phyloP scores from a whole-genome alignment of 768 basidiomycete species.

The Pleurotus tuoliensis region DNA sequence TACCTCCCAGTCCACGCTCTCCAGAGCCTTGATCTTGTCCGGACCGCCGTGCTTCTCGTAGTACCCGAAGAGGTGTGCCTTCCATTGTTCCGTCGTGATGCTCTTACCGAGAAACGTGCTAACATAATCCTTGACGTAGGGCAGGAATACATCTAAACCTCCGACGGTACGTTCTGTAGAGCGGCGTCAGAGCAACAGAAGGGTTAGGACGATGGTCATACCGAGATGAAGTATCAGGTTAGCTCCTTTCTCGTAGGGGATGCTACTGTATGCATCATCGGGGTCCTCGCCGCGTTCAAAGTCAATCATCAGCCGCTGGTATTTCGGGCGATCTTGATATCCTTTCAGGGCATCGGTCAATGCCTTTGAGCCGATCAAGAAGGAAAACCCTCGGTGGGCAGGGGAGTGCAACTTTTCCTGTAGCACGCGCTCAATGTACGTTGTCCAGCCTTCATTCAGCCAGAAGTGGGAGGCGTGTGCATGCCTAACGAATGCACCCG shows the following conservation, averaged over 20 bases:
- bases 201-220: conserved; percentile 23
- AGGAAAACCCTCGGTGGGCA: conserved; percentile 77
- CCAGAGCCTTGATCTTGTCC: conserved; percentile 61
- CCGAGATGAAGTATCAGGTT: conserved; percentile 86
- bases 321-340: conserved; percentile 60
- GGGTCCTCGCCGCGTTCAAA: conserved; percentile 74
- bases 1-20: conserved; percentile 78
- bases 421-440: conserved; percentile 84
- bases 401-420: conserved; percentile 67
- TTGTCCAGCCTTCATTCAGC: conserved; percentile 94
- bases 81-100: conserved; percentile 84
- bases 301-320: conserved; percentile 75
- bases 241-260: conserved; percentile 89
- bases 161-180: conserved; percentile 60
- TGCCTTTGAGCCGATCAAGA: conserved; percentile 67
- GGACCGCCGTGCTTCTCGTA: conserved; percentile 54
- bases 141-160: conserved; percentile 80
- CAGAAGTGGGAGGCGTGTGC: conserved; percentile 79
- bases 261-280: conserved; percentile 67
- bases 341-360: conserved; percentile 67
- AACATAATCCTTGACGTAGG: conserved; percentile 82
- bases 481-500: conserved; percentile 34
- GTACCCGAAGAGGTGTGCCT: conserved; percentile 70
- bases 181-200: conserved; percentile 14
- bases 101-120: conserved; percentile 77